Evolutionary conservation across 495 filamentous ascomycete species (phyloP), one percentile per base, ranked within the genome.

Genomic region (Neurospora pannonica): DNA sequence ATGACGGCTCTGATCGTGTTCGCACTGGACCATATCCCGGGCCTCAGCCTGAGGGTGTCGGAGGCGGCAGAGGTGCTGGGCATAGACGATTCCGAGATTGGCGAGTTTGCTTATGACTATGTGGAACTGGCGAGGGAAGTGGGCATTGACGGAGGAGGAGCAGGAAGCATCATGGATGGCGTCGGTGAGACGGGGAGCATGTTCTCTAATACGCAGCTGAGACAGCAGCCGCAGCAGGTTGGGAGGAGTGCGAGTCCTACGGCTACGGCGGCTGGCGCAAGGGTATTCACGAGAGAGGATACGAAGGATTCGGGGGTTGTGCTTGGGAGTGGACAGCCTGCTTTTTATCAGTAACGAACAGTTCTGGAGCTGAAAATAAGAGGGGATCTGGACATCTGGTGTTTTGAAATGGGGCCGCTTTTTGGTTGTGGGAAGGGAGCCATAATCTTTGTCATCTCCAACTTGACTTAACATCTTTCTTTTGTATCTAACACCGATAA

Each of bases 91-190:
- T 91, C 93, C 38, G 94, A 98, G 85, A 95, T 98, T 80, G 95
- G 95, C 81, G 95, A 98, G 85, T 98, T 97, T 83, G 95, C 95
- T 36, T 98, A 98, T 79, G 95, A 98, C 82, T 98, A 97, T 77
- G 95, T 98, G 76, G 95, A 98, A 84, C 86, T 97, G 74, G 92
- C 90, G 46, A 89, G 95, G 71, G 96, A 98, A 77, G 91, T 97
- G 70, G 84, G 93, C 74, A 90, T 89, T 76, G 85, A 90, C 13
- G 21, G 21, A 2, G 48, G n/a, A 28, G 46, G n/a, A 5, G 48
- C 10, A 0, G 48, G 48, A 6, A 28, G 21, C 5, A 60, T 28
- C 5, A 60, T 15, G 48, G 48, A 60, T 60, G 48, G 48, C n/a
- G 86, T 85, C 19, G 80, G 72, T 21, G 84, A 85, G 71, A 77